Conservation (phyloP, 2,329 filamentous ascomycete genomes). For the Epichloe hybrida region DNA sequence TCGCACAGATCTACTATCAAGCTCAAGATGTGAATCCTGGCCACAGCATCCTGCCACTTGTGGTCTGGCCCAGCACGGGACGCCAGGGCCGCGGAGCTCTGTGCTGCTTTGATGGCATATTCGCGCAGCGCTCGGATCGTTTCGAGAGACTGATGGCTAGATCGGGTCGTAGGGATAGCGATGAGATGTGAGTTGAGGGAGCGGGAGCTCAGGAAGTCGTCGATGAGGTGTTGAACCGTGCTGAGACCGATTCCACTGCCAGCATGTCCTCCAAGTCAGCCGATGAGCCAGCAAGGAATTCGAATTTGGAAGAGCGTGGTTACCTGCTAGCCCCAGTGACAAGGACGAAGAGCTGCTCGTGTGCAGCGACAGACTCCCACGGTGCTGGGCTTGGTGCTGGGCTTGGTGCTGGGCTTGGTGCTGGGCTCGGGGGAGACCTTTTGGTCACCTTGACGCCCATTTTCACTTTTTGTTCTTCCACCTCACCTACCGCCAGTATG, state of each 20-base stretch:
- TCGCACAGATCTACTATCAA: constrained; percentile 48
- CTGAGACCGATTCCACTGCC: constrained; percentile 73
- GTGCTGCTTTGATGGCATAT: constrained; percentile 37
- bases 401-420: constrained; percentile 9
- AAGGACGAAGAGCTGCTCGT: constrained; percentile 48
- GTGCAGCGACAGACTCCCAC: constrained; percentile 22
- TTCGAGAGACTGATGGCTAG: constrained; percentile 56
- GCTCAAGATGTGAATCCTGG: constrained; percentile 44
- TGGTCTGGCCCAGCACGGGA: constrained; percentile 23
- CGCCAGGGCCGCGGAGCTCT: constrained; percentile 23
- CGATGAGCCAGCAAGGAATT: background rate
- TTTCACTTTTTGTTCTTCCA: background rate
- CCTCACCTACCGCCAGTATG: background rate
- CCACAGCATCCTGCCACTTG: constrained; percentile 26
- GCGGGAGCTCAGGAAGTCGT: constrained; percentile 68
- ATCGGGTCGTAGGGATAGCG: constrained; percentile 74
- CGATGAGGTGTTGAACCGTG: constrained; percentile 72
- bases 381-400: constrained; percentile 12
- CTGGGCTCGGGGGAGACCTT: background rate
- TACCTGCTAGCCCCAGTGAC: constrained; percentile 84
- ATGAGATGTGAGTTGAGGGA: constrained; percentile 56
- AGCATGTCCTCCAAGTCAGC: background rate
- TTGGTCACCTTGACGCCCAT: constrained; percentile 3
- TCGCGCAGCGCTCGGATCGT: constrained; percentile 51
- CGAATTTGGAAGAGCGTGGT: constrained; percentile 4